These are phyloP conservation scores for Cyclotella distinguenda DNA, from an alignment of 108 stramenopile genomes.

Conservation along the genomic window DNA sequence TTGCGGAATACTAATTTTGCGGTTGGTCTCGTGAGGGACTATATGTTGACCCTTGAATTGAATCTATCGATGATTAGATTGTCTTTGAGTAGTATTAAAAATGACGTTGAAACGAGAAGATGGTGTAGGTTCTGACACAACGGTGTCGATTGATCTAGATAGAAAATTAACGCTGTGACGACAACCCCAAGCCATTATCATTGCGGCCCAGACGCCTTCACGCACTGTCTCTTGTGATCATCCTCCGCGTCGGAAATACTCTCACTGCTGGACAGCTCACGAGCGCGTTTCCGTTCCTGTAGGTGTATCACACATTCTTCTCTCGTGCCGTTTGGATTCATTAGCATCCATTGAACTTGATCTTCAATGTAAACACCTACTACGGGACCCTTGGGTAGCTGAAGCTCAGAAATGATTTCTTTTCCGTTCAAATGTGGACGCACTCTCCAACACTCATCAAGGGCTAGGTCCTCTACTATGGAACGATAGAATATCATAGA, in stretches of 20 bases:
- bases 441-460: constrained; percentile 76
- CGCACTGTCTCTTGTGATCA: constrained; percentile 13
- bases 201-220: no score
- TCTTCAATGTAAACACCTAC: constrained; percentile 71
- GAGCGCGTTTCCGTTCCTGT: constrained; percentile 44
- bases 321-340: constrained; percentile 67
- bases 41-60: no score
- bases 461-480: constrained; percentile 44
- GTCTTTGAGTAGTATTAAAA: no score
- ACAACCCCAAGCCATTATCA: no score
- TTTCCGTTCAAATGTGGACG: constrained; percentile 78
- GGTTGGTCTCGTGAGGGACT: no score
- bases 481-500: constrained; percentile 46
- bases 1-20: no score
- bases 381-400: constrained; percentile 59
- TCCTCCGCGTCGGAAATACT: constrained; percentile 1
- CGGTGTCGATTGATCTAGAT: no score
- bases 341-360: constrained; percentile 77
- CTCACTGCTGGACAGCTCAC: constrained; percentile 30
- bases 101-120: no score
- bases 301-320: constrained; percentile 66
- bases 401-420: constrained; percentile 58
- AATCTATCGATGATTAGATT: no score
- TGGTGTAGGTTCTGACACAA: no score
- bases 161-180: no score